Evolutionary conservation across 768 basidiomycete genomes (phyloP).

Genomic region (Auriscalpium vulgare): DNA sequence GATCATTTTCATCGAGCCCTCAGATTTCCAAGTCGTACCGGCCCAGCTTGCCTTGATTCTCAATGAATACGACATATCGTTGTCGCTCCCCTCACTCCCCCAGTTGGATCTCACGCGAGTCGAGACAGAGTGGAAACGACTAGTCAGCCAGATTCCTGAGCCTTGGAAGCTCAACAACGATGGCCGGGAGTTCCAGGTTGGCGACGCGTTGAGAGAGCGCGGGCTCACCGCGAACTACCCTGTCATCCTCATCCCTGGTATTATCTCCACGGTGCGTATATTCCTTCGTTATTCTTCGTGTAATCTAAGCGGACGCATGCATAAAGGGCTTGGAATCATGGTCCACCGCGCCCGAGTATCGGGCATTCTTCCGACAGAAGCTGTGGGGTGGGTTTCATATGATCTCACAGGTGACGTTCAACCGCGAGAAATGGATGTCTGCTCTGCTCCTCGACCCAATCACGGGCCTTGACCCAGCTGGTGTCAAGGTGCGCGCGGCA

Average conservation of each 20-base stretch:
- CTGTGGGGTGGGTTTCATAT: constrained; percentile 74
- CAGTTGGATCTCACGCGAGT: constrained; percentile 61
- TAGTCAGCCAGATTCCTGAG: constrained; percentile 66
- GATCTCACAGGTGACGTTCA: constrained; percentile 77
- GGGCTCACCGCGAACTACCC: constrained; percentile 69
- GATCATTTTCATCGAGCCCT: constrained; percentile 57
- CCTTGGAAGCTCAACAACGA: constrained; percentile 77
- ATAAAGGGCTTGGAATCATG: constrained; percentile 76
- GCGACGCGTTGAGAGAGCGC: constrained; percentile 54
- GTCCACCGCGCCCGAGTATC: constrained; percentile 81
- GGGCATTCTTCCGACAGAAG: constrained; percentile 88
- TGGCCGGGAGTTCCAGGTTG: constrained; percentile 74
- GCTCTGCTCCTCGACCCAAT: constrained; percentile 87
- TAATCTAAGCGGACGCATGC: constrained; percentile 16
- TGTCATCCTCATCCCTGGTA: constrained; percentile 81
- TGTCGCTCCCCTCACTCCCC: constrained; percentile 58
- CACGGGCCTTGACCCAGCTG: constrained; percentile 85
- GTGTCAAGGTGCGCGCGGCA: constrained; percentile 81
- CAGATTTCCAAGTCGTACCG: constrained; percentile 62
- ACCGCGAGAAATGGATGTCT: constrained; percentile 82
- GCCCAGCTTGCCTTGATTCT: constrained; percentile 57
- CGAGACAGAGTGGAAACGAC: constrained; percentile 62
- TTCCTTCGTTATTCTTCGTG: not conserved
- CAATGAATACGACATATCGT: constrained; percentile 60
- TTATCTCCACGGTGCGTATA: constrained; percentile 70